Percentiles rank a stretch among this genome's conserved stretches.
Evolutionary conservation across 768 basidiomycete species (phyloP).

Genomic region (Sarcomyxa edulis): DNA sequence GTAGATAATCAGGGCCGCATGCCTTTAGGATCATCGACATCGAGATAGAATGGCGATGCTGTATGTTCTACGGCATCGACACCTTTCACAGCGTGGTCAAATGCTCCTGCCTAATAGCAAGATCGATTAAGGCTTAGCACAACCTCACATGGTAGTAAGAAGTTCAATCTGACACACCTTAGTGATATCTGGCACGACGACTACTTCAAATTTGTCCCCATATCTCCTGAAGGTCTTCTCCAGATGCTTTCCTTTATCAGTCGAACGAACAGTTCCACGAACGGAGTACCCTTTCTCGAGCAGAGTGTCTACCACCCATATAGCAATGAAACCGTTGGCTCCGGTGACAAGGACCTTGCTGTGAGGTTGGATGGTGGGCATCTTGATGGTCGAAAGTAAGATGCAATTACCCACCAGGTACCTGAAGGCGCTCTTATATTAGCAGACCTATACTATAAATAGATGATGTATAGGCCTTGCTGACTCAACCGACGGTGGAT

Average conservation of each 20-base stretch:
- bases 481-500: too few species aligned
- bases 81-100: conserved; percentile 66
- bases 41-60: conserved; percentile 51
- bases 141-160: too few species aligned
- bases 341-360: conserved; percentile 47
- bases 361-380: conserved; percentile 25
- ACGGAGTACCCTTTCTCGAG: conserved; percentile 60
- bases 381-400: conserved; percentile 3
- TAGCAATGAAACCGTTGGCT: conserved; percentile 55
- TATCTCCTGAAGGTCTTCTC: conserved; percentile 45
- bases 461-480: too few species aligned
- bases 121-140: background rate
- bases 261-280: conserved; percentile 62
- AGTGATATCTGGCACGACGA: conserved; percentile 65
- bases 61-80: conserved; percentile 61
- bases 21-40: conserved; percentile 36
- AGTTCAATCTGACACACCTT: conserved; percentile 19
- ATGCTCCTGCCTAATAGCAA: conserved; percentile 43
- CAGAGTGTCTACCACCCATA: conserved; percentile 50
- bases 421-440: too few species aligned
- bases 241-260: conserved; percentile 55
- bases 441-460: too few species aligned
- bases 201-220: conserved; percentile 56
- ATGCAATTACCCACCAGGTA: too few species aligned
- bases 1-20: background rate